phyloP scores from a whole-genome alignment of 2,329 filamentous ascomycete genomes.

The Cladophialophora carrionii region DNA sequence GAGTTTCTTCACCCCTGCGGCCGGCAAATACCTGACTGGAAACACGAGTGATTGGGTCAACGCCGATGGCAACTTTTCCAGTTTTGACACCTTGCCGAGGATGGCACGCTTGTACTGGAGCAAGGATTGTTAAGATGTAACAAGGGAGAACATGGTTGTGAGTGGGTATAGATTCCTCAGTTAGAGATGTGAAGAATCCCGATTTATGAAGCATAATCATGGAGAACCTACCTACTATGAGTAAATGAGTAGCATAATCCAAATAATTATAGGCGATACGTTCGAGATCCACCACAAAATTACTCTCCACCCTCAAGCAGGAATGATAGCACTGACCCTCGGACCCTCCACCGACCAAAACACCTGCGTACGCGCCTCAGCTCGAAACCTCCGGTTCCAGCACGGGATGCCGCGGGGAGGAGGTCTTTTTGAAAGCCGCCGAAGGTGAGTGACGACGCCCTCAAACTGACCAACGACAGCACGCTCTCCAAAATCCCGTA shows the following conservation, averaged over 20 bases:
- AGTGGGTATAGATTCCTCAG: not conserved
- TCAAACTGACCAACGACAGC: too few relatives aligned
- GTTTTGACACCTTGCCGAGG: slow-evolving; percentile 34
- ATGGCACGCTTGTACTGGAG: slow-evolving; percentile 32
- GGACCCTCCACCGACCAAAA: too few relatives aligned
- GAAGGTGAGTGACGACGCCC: too few relatives aligned
- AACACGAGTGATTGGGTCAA: slow-evolving; percentile 34
- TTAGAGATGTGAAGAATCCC: not conserved
- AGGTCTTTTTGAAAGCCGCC: too few relatives aligned
- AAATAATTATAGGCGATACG: not conserved
- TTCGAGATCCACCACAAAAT: not conserved
- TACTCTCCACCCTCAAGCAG: not conserved
- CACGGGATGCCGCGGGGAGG: too few relatives aligned
- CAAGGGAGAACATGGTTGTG: not conserved
- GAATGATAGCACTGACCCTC: too few relatives aligned
- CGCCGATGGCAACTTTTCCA: slow-evolving; percentile 31
- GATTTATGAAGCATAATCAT: not conserved
- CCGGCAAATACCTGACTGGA: slow-evolving; percentile 31
- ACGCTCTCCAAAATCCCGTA: too few relatives aligned
- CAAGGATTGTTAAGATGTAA: slow-evolving; percentile 30
- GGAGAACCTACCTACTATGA: not conserved
- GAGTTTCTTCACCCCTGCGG: slow-evolving; percentile 33
- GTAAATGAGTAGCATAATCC: not conserved
- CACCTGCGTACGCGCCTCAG: too few relatives aligned
- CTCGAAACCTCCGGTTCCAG: too few relatives aligned